phyloP scores from a whole-genome alignment of 768 basidiomycete species.

The Lentinula sp. region DNA sequence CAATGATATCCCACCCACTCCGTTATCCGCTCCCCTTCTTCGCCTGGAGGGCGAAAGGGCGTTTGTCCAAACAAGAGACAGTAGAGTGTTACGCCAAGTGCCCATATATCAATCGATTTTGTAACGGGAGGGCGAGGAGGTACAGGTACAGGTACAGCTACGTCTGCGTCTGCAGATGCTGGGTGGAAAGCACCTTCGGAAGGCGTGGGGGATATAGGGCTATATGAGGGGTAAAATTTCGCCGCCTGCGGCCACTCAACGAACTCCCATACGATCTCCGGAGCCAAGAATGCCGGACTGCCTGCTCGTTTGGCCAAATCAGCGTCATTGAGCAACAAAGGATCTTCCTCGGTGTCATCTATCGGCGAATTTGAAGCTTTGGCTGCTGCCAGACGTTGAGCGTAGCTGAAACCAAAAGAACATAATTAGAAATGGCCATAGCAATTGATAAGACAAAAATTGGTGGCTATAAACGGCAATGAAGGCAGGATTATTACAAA shows the following conservation, averaged over 20 bases:
- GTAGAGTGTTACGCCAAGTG: conserved; percentile 92
- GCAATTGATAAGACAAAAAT: background rate
- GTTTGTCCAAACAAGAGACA: conserved; percentile 86
- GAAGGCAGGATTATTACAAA: too few species aligned
- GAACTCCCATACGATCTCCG: conserved; percentile 82
- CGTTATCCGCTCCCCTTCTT: conserved; percentile 18
- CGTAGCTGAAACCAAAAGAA: conserved; percentile 40
- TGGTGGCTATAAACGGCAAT: background rate
- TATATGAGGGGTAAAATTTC: background rate
- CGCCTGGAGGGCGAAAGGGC: conserved; percentile 60
- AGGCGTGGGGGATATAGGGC: background rate
- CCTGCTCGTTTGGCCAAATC: conserved; percentile 90
- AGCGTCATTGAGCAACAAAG: conserved; percentile 73
- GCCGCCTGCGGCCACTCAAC: conserved; percentile 23
- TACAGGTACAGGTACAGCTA: conserved; percentile 2
- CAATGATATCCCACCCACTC: conserved; percentile 70
- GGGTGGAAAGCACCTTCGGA: background rate
- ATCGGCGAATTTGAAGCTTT: conserved; percentile 18
- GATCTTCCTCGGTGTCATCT: conserved; percentile 39
- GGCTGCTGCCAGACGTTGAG: conserved; percentile 69
- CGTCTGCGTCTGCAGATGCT: conserved; percentile 14
- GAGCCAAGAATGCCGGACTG: conserved; percentile 93
- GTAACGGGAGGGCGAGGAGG: conserved; percentile 57
- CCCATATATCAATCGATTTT: conserved; percentile 97
- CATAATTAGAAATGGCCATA: background rate